Evolutionary conservation across 2,329 filamentous ascomycete genomes (phyloP).

Genomic region (Fusarium palustre): DNA sequence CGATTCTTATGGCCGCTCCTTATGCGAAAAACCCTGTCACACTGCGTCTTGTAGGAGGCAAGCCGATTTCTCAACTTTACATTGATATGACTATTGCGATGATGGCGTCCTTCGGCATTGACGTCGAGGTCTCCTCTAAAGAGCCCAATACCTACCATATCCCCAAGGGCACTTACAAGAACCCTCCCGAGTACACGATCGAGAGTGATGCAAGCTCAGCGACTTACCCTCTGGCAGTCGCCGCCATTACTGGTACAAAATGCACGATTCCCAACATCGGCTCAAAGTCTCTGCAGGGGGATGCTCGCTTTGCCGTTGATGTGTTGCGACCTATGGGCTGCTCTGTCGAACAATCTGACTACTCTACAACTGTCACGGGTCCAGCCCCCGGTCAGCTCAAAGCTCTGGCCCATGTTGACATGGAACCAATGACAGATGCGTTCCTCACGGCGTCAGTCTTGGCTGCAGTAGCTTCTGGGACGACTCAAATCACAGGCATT

Average conservation of each 20-base stretch:
- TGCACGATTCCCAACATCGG: slow-evolving; percentile 98
- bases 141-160: slow-evolving; percentile 95
- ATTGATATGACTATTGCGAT: slow-evolving; percentile 99
- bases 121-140: slow-evolving; percentile 78
- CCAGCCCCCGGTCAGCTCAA: slow-evolving; percentile 79
- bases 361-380: slow-evolving; percentile 92
- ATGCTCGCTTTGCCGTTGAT: slow-evolving; percentile 92
- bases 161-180: slow-evolving; percentile 83
- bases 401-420: slow-evolving; percentile 86
- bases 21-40: slow-evolving; percentile 96
- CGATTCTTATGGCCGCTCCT: slow-evolving; percentile 94
- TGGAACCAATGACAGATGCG: slow-evolving; percentile 99
- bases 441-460: slow-evolving; percentile 96
- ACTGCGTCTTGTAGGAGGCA: slow-evolving; percentile 90
- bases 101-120: slow-evolving; percentile 93
- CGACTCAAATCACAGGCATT: slow-evolving; percentile 90
- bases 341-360: slow-evolving; percentile 82
- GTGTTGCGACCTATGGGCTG: slow-evolving; percentile 95
- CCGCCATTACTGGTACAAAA: slow-evolving; percentile 93
- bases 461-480: slow-evolving; percentile 85
- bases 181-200: slow-evolving; percentile 86
- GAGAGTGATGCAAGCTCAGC: slow-evolving; percentile 98
- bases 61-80: slow-evolving; percentile 95
- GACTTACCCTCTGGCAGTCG: slow-evolving; percentile 93
- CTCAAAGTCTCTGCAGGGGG: slow-evolving; percentile 89